Conservation (phyloP, 805 yeast species). For the Yarrowia keelungensis region DNA sequence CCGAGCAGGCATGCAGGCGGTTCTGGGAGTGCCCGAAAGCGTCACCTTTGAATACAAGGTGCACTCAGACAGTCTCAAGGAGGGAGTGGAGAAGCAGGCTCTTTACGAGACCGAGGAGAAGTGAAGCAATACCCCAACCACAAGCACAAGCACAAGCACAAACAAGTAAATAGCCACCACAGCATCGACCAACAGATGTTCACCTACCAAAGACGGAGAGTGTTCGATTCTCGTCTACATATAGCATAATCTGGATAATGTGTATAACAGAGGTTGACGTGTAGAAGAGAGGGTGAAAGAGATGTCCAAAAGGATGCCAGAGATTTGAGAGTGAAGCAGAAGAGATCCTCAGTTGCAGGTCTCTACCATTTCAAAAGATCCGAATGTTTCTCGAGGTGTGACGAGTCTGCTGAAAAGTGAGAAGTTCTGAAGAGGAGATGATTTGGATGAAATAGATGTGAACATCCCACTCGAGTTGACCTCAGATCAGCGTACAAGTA, state of each 20-base stretch:
- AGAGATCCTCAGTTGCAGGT: no score
- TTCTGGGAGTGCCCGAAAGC: conserved; percentile 41
- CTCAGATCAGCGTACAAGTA: rapidly evolving
- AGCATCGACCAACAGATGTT: neutral
- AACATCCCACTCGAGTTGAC: no score
- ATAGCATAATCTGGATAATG: conserved; percentile 27
- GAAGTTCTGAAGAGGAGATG: no score
- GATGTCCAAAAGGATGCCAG: no score
- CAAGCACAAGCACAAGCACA: no score
- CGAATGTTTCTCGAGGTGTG: no score
- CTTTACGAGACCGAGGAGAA: conserved; percentile 37
- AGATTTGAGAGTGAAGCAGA: no score
- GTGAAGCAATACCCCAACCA: neutral
- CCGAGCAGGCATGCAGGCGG: conserved; percentile 42
- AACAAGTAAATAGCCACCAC: neutral
- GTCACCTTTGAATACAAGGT: conserved; percentile 46
- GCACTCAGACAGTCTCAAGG: conserved; percentile 48
- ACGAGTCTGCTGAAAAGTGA: no score
- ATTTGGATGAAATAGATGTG: no score
- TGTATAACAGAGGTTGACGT: no score
- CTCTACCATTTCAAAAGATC: no score
- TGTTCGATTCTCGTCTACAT: conserved; percentile 35
- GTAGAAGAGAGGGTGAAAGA: no score
- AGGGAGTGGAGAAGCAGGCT: conserved; percentile 42
- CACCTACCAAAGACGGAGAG: conserved; percentile 11